Evolutionary conservation across 2,329 filamentous ascomycete species (phyloP).

Genomic region (Mycogone perniciosa): DNA sequence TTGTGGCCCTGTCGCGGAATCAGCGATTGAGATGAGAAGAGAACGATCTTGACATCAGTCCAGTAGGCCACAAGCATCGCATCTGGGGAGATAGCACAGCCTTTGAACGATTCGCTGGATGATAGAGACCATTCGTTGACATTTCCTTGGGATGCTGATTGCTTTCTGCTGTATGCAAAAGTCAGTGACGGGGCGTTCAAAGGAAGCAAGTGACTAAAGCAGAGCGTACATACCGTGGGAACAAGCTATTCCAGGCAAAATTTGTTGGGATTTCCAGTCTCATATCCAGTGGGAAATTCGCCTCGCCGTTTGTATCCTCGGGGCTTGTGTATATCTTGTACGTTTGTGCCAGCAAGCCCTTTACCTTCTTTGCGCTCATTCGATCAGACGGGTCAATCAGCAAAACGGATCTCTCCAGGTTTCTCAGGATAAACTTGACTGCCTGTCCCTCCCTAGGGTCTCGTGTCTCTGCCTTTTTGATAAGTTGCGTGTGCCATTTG

Average conservation of each 20-base stretch:
- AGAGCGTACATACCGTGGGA: background rate
- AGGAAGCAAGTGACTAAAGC: background rate
- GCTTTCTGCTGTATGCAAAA: background rate
- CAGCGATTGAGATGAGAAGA: slow-evolving; percentile 22
- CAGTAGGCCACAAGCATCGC: slow-evolving; percentile 23
- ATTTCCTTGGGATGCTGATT: background rate
- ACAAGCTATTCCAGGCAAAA: background rate
- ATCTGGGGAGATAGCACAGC: slow-evolving; percentile 23
- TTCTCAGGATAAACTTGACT: slow-evolving; percentile 21
- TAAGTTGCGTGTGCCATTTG: slow-evolving; percentile 15
- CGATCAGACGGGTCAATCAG: background rate
- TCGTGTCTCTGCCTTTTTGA: slow-evolving; percentile 14
- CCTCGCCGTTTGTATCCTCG: background rate
- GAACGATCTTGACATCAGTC: slow-evolving; percentile 21
- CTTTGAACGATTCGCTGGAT: slow-evolving; percentile 19
- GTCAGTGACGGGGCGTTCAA: slow-evolving; percentile 4
- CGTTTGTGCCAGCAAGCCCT: background rate
- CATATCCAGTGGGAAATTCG: background rate
- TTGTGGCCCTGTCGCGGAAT: background rate
- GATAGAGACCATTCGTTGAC: slow-evolving; percentile 9
- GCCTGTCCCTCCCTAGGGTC: slow-evolving; percentile 18
- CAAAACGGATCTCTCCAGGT: slow-evolving; percentile 18
- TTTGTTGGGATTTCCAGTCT: background rate
- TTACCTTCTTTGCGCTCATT: background rate
- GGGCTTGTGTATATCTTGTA: background rate